phyloP scores from a whole-genome alignment of 31 red algal genomes.

The Porphyra umbilicalis region DNA sequence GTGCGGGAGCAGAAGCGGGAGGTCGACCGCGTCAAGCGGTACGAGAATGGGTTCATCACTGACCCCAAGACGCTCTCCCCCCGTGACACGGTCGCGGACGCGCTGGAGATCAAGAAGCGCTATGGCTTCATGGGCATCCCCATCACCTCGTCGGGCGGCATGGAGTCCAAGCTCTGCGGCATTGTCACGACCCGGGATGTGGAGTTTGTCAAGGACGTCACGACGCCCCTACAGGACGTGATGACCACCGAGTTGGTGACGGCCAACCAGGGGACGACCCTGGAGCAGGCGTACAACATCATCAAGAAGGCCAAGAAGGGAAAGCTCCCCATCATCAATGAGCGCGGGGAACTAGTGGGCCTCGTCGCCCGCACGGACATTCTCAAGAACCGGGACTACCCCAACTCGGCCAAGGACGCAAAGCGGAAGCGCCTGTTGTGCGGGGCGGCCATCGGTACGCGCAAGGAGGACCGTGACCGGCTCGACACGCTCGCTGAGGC shows the following conservation, averaged over 20 bases:
- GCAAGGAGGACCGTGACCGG: constrained; percentile 73
- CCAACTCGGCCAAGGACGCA: constrained; percentile 81
- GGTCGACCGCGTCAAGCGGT: constrained; percentile 96
- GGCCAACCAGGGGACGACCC: constrained; percentile 72
- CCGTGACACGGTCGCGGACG: constrained; percentile 74
- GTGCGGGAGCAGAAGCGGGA: constrained; percentile 84
- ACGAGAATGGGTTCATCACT: constrained; percentile 97
- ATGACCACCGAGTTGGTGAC: constrained; percentile 96
- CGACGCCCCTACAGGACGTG: constrained; percentile 62
- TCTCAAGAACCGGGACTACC: constrained; percentile 87
- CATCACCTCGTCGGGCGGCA: constrained; percentile 78
- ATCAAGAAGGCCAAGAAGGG: constrained; percentile 96
- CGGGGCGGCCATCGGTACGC: constrained; percentile 91
- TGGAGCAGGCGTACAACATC: constrained; percentile 78
- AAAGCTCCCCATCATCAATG: constrained; percentile 93
- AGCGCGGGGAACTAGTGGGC: constrained; percentile 65
- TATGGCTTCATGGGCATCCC: constrained; percentile 98
- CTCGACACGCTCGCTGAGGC: constrained; percentile 89
- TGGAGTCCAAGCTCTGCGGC: constrained; percentile 90
- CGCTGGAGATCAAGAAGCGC: constrained; percentile 81
- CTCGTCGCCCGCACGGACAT: constrained; percentile 95
- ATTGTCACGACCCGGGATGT: constrained; percentile 99
- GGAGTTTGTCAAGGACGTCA: constrained; percentile 82
- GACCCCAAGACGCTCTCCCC: constrained; percentile 93
- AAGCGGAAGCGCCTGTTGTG: constrained; percentile 70